Evolutionary conservation across 192 early-diverging fungal genomes (phyloP), one percentile per base, ranked within the genome.

Genomic region (Coemansia sp.): DNA sequence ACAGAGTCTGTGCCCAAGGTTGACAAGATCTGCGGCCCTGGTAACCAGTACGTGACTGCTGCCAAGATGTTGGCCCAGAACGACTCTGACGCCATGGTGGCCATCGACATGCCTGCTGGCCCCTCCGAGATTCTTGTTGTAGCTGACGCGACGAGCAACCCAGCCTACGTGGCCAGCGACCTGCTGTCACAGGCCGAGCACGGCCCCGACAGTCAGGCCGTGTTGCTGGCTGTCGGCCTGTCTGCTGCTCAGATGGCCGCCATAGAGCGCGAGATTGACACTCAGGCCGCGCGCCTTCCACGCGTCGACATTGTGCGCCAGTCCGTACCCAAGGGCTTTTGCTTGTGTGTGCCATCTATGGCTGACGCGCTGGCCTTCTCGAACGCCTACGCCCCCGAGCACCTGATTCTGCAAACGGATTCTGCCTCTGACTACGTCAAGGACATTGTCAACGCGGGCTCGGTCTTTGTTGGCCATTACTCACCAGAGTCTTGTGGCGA

Each of bases 21-120:
- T 9, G 98, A 99, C 82, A 99, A 99, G 90, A 99, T 99, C 78
- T 98, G 96, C 82, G 98, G 98, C 33, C 98, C 98, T 9, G 98
- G 98, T 43, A 99, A 99, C 81, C 98, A 99, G 82, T 99, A 94
- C 77, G 98, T 99, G n/a, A 99, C 98, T 3, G 96, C 96, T 6
- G 96, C 98, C 66, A 99, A 99, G 86, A 97, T 99, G 96, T 66
- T 93, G 58, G 91, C 91, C 3, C 96, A 97, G 90, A 96, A 94
- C 84, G 96, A 98, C 69, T 91, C 91, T 35, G 90, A 93, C 2
- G 95, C 95, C 32, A 88, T 98, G 86, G 88, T 97, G 6, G 88
- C 97, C 23, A 98, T 98, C 68, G 98, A 99, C 85, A 98, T 99
- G 95, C 98, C 98, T 14, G 98, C 98, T 16, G 98, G 98, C 13